Conservation (phyloP, 768 basidiomycete genomes). For the Clavaria fumosa region DNA sequence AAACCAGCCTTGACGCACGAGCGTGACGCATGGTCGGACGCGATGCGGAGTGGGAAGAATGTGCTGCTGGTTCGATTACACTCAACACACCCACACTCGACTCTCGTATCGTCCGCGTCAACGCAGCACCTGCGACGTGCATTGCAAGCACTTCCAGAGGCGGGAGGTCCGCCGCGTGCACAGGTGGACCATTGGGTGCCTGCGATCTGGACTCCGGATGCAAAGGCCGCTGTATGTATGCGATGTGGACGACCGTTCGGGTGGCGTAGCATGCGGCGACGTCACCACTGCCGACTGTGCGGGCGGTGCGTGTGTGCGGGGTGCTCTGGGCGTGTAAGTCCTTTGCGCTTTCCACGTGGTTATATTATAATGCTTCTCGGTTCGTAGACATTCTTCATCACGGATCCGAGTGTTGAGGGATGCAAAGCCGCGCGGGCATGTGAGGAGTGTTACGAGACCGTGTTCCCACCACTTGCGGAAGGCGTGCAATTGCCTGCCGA, state of each 20-base stretch:
- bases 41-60: slow-evolving; percentile 55
- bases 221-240: slow-evolving; percentile 74
- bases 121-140: slow-evolving; percentile 61
- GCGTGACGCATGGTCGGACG: slow-evolving; percentile 48
- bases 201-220: slow-evolving; percentile 86
- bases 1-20: slow-evolving; percentile 35
- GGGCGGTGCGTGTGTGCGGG: slow-evolving; percentile 73
- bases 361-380: not conserved
- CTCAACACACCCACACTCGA: slow-evolving; percentile 62
- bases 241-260: slow-evolving; percentile 64
- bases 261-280: slow-evolving; percentile 57
- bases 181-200: slow-evolving; percentile 76
- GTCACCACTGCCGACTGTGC: slow-evolving; percentile 81
- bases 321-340: slow-evolving; percentile 62
- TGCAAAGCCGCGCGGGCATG: slow-evolving; percentile 63
- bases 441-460: slow-evolving; percentile 72
- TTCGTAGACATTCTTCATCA: slow-evolving; percentile 66
- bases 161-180: slow-evolving; percentile 24
- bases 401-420: slow-evolving; percentile 35
- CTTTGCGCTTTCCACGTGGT: not conserved
- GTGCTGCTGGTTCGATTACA: slow-evolving; percentile 57
- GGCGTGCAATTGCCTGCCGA: slow-evolving; percentile 9
- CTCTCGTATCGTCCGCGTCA: slow-evolving; percentile 62
- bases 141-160: slow-evolving; percentile 50
- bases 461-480: slow-evolving; percentile 51